Conservation (phyloP, 139 green algal genomes). For the Pycnococcus provasolii region DNA sequence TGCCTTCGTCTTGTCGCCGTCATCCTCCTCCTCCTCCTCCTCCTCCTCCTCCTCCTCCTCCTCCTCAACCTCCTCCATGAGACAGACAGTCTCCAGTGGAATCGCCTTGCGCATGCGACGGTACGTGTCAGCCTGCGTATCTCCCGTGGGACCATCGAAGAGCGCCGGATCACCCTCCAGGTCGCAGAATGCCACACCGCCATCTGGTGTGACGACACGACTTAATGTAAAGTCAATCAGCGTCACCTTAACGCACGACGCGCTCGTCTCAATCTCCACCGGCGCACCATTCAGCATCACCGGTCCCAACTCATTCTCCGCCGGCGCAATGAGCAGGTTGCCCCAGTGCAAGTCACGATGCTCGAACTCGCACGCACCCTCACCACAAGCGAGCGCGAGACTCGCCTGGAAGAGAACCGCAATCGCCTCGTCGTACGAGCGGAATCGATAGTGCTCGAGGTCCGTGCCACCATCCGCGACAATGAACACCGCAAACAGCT, state of each 20-base stretch:
- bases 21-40: too few species aligned
- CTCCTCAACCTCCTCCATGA: too few species aligned
- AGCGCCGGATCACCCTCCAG: slow-evolving; percentile 66
- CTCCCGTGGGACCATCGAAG: slow-evolving; percentile 68
- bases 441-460: slow-evolving; percentile 69
- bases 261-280: not conserved
- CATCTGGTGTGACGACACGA: slow-evolving; percentile 34
- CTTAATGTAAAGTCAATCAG: slow-evolving; percentile 89
- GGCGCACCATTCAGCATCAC: slow-evolving; percentile 1
- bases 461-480: slow-evolving; percentile 69
- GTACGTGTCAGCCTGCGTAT: slow-evolving; percentile 81
- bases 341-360: slow-evolving; percentile 95
- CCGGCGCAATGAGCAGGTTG: slow-evolving; percentile 49
- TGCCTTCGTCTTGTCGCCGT: too few species aligned
- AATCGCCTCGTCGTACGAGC: slow-evolving; percentile 50
- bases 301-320: not conserved
- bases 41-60: too few species aligned
- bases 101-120: slow-evolving; percentile 65
- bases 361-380: slow-evolving; percentile 83
- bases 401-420: slow-evolving; percentile 76
- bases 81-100: not conserved
- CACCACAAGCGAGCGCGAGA: slow-evolving; percentile 62
- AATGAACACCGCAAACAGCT: slow-evolving; percentile 51
- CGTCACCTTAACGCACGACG: slow-evolving; percentile 21
- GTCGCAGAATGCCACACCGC: slow-evolving; percentile 57